phyloP scores from a whole-genome alignment of 192 early-diverging fungal genomes.

The Coemansia sp. region DNA sequence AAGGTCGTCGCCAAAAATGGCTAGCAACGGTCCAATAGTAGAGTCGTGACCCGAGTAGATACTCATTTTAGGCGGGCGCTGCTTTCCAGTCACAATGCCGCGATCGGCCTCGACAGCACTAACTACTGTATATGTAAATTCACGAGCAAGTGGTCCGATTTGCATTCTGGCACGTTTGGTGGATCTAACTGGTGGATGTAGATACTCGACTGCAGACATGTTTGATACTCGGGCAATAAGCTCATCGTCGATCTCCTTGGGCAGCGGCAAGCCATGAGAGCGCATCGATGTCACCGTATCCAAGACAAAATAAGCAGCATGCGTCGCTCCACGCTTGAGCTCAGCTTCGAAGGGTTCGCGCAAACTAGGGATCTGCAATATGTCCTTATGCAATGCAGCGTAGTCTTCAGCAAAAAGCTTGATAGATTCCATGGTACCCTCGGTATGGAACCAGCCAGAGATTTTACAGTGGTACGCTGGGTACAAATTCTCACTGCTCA shows the following conservation, averaged over 20 bases:
- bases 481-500: constrained; percentile 35
- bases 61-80: constrained; percentile 26
- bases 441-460: constrained; percentile 20
- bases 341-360: constrained; percentile 15
- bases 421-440: constrained; percentile 14
- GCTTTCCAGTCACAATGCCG: neutral
- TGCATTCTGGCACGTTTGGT: constrained; percentile 34
- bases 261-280: constrained; percentile 35
- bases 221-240: constrained; percentile 31
- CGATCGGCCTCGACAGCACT: constrained; percentile 40
- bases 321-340: constrained; percentile 1
- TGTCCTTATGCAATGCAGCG: constrained; percentile 24
- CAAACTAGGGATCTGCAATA: constrained; percentile 30
- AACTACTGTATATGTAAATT: constrained; percentile 34
- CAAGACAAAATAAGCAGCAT: constrained; percentile 17
- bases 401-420: constrained; percentile 19
- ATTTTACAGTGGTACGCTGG: constrained; percentile 27
- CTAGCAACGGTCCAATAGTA: constrained; percentile 45
- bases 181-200: constrained; percentile 25
- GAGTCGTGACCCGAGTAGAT: constrained; percentile 59
- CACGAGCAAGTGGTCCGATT: constrained; percentile 39
- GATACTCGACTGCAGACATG: constrained; percentile 26
- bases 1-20: constrained; percentile 32
- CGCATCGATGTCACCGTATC: constrained; percentile 34
- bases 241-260: constrained; percentile 29